These are phyloP conservation scores for Apiotrichum sp. DNA, from an alignment of 1,284 basidiomycete genomes.

Conservation along the genomic window DNA sequence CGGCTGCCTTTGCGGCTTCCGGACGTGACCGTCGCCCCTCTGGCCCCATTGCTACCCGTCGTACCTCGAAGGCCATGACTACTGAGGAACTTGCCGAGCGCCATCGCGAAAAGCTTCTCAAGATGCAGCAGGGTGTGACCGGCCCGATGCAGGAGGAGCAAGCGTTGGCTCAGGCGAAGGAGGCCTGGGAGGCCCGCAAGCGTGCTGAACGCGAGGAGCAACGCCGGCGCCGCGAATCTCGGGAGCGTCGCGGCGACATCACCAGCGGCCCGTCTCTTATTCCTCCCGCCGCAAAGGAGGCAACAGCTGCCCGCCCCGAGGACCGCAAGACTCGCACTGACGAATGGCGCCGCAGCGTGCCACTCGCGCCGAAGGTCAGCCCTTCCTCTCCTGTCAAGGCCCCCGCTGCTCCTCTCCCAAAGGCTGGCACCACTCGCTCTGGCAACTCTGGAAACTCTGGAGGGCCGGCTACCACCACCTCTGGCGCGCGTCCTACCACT, in stretches of 20 bases:
- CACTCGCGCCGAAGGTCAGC: neutral
- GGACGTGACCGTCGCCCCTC: neutral
- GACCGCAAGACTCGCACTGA: conserved; percentile 12
- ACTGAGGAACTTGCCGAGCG: conserved; percentile 42
- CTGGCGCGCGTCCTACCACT: neutral
- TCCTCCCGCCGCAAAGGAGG: neutral
- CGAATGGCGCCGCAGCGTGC: conserved; percentile 13
- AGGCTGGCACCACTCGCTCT: neutral
- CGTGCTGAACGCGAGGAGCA: conserved; percentile 11
- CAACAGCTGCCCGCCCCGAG: neutral
- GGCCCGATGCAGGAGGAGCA: conserved; percentile 32
- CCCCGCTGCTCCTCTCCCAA: neutral
- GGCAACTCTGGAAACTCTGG: neutral
- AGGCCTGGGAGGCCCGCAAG: conserved; percentile 8
- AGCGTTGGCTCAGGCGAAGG: conserved; percentile 19
- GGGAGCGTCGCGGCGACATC: neutral
- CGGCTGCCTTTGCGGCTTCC: neutral
- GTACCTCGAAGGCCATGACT: conserved; percentile 29
- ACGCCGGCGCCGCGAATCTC: neutral
- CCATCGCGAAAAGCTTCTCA: conserved; percentile 38
- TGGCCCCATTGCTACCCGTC: neutral
- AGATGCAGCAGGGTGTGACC: conserved; percentile 40
- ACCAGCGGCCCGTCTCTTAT: conserved; percentile 3
- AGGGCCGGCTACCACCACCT: neutral
- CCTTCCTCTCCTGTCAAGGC: too few species aligned